Percentiles rank a stretch among this genome's conserved stretches.
phyloP scores from a whole-genome alignment of 495 filamentous ascomycete genomes.

The Copromyces sp. region DNA sequence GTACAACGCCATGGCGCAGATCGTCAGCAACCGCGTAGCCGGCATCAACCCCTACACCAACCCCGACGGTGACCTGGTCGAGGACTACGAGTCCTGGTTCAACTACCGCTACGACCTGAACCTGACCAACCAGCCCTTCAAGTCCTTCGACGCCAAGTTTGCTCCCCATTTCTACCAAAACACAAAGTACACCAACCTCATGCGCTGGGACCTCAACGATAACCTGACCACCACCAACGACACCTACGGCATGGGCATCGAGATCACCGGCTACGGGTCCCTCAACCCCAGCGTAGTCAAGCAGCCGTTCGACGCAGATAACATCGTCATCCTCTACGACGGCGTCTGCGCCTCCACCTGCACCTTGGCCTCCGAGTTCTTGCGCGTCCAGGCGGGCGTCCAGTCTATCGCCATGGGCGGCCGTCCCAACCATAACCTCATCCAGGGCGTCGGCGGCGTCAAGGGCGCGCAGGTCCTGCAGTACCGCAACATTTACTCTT shows the following conservation, averaged over 20 bases:
- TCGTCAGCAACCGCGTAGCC: conserved; percentile 20
- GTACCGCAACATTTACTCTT: conserved; percentile 5
- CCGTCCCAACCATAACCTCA: conserved; percentile 35
- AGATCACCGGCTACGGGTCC: conserved; percentile 35
- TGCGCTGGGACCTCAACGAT: conserved; percentile 32
- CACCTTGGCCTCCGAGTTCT: conserved; percentile 45
- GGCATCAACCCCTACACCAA: conserved; percentile 22
- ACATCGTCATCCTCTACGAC: conserved; percentile 29
- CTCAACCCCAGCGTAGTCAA: conserved; percentile 23
- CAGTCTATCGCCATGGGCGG: conserved; percentile 49
- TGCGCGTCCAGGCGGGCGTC: conserved; percentile 43
- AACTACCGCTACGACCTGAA: conserved; percentile 34
- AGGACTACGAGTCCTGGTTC: conserved; percentile 20
- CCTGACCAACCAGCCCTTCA: conserved; percentile 21
- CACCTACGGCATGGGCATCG: conserved; percentile 27
- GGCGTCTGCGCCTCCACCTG: conserved; percentile 54
- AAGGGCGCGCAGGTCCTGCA: conserved; percentile 35
- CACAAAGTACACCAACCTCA: conserved; percentile 26
- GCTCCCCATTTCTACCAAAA: conserved; percentile 17
- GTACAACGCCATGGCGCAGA: conserved; percentile 23
- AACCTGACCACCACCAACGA: conserved; percentile 28
- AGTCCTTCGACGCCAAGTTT: conserved; percentile 30
- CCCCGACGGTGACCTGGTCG: conserved; percentile 12
- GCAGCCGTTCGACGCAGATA: conserved; percentile 26
- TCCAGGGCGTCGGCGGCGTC: conserved; percentile 51